Base-by-base conservation (phyloP, 371 early-diverging fungal genomes). In the Mucor piriformis region DNA sequence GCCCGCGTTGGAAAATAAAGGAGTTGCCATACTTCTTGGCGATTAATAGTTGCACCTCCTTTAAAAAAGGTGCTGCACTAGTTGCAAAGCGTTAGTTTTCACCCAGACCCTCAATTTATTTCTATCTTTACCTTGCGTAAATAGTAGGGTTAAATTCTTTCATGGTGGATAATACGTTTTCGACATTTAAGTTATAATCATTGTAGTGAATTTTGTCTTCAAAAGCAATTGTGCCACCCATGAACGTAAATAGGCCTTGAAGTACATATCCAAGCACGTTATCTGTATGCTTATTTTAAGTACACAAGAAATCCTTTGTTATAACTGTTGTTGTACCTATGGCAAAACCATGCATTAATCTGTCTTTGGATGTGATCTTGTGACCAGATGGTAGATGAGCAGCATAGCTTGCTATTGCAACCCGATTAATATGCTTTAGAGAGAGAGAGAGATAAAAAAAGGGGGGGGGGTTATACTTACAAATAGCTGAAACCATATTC, bases 141-240 rank as follows among this genome's bases (percentile, higher is more conserved):
- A 90, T 69, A 16, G 89, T 89, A 6, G 97, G 97, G 24, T 76
- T 72, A 27, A 92, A 81, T 5, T 80, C 67, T 38, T 40, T 29
- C 12, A 61, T 49, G 12, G 49, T 32, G 3, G 54, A 29, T 20
- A 61, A 16, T 38, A 61, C 44, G 3, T 38, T 49, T 1, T 21
- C 8, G 11, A 55, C 37, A 50, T 61, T 49, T 13, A 61, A 12
- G 25, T 95, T 67, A 10, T 79, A 74, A 34, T 80, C 82, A 40
- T 82, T 81, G 66, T 91, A 85, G 24, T 93, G 92, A 21, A 92
- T 77, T 37, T 65, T 61, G 5, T 54, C 50, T 69, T 68, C 94
- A 68, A 90, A 91, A 3, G 88, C 93, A 44, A 94, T 83, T 7
- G 76, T 74, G 29, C 81, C 88, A 15, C 88, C 88, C 6, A 25